Evolutionary conservation across 805 yeast species (phyloP), one percentile per base, ranked within the genome.

Genomic region (Wickerhamiella parazyma): DNA sequence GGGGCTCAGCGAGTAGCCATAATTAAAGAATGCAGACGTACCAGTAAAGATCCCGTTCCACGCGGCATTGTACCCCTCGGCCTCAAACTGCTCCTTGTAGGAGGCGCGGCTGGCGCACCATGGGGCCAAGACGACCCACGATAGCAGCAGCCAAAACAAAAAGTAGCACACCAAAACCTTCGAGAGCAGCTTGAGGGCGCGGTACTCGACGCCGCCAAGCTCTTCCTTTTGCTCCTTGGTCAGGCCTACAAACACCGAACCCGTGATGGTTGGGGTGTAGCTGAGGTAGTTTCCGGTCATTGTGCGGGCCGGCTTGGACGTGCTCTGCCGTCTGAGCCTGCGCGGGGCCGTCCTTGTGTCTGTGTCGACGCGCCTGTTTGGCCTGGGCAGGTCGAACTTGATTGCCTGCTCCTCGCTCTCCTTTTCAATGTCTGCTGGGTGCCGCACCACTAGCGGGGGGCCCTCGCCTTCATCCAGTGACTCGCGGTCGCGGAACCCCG

Each of bases 11-110:
- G 95, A 79, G 37, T 74, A 66, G 0, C 99, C 98, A 47, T 84
- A 66, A 65, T 91, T 95, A 56, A 80, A 80, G 58, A 89, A 91
- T 1, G 81, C 64, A 14, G 94, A 78, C 58, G 75, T 75, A 1
- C 84, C 72, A 0, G 91, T 78, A 62, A 86, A 89, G 48, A 85
- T 74, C 0, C 82, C 94, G 95, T 96, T 89, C 97, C 96, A 86
- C 0, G 81, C 69, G 0, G 94, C 82, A 0, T 77, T 64, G 3
- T 82, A 66, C 11, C 91, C 94, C 51, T 69, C 69, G 0, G 51
- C 63, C 40, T 70, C 60, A 11, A 84, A 62, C 16, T 47, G 18
- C 3, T 50, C 54, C 1, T 35, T 19, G 47, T 58, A 58, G 26
- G 43, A 18, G 8, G 45, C 42, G 35, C 50, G 54, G 31, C 46